Evolutionary conservation across 352 stramenopile genomes (phyloP).

Genomic region (Phytophthora sojae): DNA sequence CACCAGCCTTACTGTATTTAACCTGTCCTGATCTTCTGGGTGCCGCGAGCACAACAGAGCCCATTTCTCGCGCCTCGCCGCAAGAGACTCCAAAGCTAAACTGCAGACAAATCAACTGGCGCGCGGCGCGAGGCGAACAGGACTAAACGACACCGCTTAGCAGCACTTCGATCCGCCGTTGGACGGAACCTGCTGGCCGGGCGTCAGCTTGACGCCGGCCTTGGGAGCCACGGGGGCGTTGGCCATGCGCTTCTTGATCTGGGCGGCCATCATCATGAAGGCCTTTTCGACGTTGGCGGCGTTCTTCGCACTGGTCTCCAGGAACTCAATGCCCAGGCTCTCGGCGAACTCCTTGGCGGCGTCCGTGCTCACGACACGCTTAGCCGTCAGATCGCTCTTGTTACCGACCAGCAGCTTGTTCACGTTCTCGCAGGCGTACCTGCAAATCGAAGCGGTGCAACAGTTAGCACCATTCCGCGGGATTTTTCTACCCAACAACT

Average conservation of each 20-base stretch:
- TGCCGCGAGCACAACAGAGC: constrained; percentile 7
- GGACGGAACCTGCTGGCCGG: constrained; percentile 68
- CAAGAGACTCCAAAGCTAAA: constrained; percentile 31
- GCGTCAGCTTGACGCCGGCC: constrained; percentile 66
- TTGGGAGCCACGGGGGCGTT: constrained; percentile 84
- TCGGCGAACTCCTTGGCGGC: constrained; percentile 93
- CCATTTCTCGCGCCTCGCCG: constrained; percentile 13
- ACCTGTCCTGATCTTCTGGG: constrained; percentile 23
- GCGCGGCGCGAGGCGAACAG: constrained; percentile 38
- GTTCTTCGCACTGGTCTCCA: constrained; percentile 92
- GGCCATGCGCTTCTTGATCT: constrained; percentile 93
- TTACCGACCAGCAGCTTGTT: constrained; percentile 98
- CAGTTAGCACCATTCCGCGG: constrained; percentile 5
- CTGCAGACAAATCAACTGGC: constrained; percentile 33
- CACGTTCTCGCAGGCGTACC: constrained; percentile 97
- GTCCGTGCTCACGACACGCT: constrained; percentile 95
- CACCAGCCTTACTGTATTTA: constrained; percentile 33
- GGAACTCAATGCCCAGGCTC: constrained; percentile 88
- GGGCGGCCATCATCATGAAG: constrained; percentile 94
- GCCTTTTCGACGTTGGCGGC: constrained; percentile 91
- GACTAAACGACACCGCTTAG: constrained; percentile 71
- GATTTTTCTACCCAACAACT: neutral
- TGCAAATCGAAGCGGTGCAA: constrained; percentile 26
- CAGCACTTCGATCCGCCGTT: constrained; percentile 85
- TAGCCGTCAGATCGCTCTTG: constrained; percentile 97